Base-by-base conservation (phyloP, 192 early-diverging fungal genomes). In the Backusella mclennaniae region DNA sequence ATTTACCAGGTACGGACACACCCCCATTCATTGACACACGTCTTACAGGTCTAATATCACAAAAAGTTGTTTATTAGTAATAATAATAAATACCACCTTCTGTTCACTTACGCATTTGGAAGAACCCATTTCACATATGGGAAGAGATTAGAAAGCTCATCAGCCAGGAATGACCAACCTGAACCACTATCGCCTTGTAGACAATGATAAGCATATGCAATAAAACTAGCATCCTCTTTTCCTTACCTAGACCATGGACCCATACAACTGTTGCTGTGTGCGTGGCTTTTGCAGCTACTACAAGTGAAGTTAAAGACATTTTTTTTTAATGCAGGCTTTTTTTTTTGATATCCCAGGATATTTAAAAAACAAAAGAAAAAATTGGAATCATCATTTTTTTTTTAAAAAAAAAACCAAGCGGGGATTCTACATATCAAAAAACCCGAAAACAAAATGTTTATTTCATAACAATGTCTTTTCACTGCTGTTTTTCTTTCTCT, bases 41-140 rank as follows among this genome's bases (percentile, higher is more conserved):
- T 66, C 85, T 80, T 21, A 78, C 76, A 19, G 90, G 91, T 5
- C 83, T 87, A 72, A 52, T 52, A 35, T 42, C 56, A 59, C 17
- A 53, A 69, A 67, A 68, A 31, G 14, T 6, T 67, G 15, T 66
- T 6, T 69, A 66, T 21, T 80, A 4, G 33, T 35, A 31, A 12
- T 33, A 67, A 66, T 3, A 46, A 49, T 8, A 75, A 19, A 66
- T 7, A 31, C 3, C 3, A 26, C 3, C 23, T 2, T 63, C 1
- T 26, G 21, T 14, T 4, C 9, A 66, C 83, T 86, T 75, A 88
- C 77, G 96, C 96, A 81, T 96, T 90, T 1, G 97, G 97, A 38
- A 97, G 87, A 38, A 99, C 83, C 76, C 91, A 97, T 86, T 99
- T 99, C 79, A 95, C 90, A 79, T 96, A 92, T 8, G 93, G 95